Evolutionary conservation across 768 basidiomycete species (phyloP), one percentile per base, ranked within the genome.

Genomic region (Sporobolomyces pararoseus): DNA sequence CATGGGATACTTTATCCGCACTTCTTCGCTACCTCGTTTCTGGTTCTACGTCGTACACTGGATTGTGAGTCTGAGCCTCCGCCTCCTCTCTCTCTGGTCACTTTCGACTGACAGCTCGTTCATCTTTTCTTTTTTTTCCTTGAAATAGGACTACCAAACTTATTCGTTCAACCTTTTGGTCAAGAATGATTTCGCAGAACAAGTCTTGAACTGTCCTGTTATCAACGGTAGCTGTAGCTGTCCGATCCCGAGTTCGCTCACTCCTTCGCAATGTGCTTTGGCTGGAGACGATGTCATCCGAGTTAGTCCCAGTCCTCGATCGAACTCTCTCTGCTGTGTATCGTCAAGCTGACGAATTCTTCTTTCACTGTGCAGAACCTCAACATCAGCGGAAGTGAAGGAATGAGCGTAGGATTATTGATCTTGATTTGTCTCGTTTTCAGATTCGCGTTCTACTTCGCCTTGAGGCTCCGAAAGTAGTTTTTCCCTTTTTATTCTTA

Each of bases 41-140:
- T 86, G 85, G 85, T 85, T 80, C 75, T 85, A 81, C 72, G 27
- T 49, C 63, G 84, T 85, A 79, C 84, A 85, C 67, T 85, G 82
- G 57, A 84, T 85, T 76, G 82, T 81, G 74, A 82, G 82, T 63
- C n/a, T 80, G 80, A 80, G 9, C 39, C 39, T 12, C 46, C 21
- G 46, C 23, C 21, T 47, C 21, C 46, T 47, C 6, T 12, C 12
- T 13, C 21, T 23, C 46, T 47, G 13, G 46, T 14, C 13, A 47
- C 17, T 17, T 17, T 42, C 39, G 10, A 9, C 17, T n/a, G n/a
- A n/a, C n/a, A n/a, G n/a, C n/a, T n/a, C n/a, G n/a, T n/a, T n/a
- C n/a, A 47, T 13, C 10, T 23, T 47, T 6, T 13, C 10, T 23
- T 21, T 47, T 42, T 42, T 17, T 42, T 9, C 39, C 10, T 9